Conservation (phyloP, 352 stramenopile genomes). For the Phytophthora idaei region DNA sequence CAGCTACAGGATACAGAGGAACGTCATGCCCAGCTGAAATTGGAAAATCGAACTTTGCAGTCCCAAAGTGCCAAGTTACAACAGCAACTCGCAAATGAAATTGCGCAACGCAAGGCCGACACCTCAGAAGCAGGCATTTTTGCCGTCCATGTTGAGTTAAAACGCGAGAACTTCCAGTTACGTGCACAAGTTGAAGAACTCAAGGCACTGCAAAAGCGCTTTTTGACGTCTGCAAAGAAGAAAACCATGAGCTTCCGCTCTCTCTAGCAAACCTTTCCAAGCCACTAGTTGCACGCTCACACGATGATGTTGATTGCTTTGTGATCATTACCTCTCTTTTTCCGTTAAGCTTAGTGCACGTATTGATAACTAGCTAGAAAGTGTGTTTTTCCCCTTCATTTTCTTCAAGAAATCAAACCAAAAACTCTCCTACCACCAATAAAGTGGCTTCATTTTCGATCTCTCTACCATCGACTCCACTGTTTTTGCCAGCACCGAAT, state of each 20-base stretch:
- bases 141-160: slow-evolving; percentile 74
- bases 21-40: slow-evolving; percentile 23
- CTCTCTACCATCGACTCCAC: not conserved
- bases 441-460: not conserved
- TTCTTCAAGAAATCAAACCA: no score
- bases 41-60: slow-evolving; percentile 23
- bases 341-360: no score
- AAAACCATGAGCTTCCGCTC: slow-evolving; percentile 72
- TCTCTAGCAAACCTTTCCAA: slow-evolving; percentile 28
- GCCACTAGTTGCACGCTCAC: no score
- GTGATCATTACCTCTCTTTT: no score
- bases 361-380: no score
- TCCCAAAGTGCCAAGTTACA: slow-evolving; percentile 21
- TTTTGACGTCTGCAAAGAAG: slow-evolving; percentile 75
- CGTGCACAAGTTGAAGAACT: slow-evolving; percentile 72
- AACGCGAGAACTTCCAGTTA: slow-evolving; percentile 75
- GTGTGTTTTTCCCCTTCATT: no score
- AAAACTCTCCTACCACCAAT: not conserved
- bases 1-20: slow-evolving; percentile 31
- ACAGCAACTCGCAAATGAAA: slow-evolving; percentile 28
- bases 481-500: not conserved
- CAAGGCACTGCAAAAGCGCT: slow-evolving; percentile 68
- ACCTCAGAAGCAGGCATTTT: slow-evolving; percentile 44
- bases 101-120: slow-evolving; percentile 31
- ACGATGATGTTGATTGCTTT: no score